Base-by-base conservation (phyloP, 2,329 filamentous ascomycete genomes). In the Phaeophleospora eucalypticola region DNA sequence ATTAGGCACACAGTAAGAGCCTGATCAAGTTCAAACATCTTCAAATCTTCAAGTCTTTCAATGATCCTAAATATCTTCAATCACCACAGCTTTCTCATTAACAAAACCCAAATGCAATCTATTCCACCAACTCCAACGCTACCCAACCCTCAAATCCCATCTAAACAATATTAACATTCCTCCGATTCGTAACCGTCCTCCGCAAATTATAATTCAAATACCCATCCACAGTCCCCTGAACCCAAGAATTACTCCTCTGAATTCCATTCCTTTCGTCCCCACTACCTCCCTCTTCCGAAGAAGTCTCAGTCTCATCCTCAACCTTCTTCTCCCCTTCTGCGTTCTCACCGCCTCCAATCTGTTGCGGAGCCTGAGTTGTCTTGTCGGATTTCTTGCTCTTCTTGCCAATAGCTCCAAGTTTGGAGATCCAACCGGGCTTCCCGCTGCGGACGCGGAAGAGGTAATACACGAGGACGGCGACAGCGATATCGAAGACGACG, bases 391-490 rank as follows among this genome's bases (percentile, higher is more conserved):
- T 54, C 39, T 51, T 51, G 24, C 35, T 21, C 43, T 48, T 49
- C 47, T 41, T 52, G 41, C 52, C 55, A 32, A 49, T 29, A 29
- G 24, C 6, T 7, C 7, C 12, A 12, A 29, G 24, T 12, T 29
- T 29, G 7, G 24, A 29, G 12, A 29, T 29, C 24, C 24, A 52
- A 15, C 49, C 50, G 24, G 56, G 56, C 39, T 50, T 46, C 34
- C 39, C 24, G 12, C 41, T 37, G 56, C 64, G 66, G 3, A 84
- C 80, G 12, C 82, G 68, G 58, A 82, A 79, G 16, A 81, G 54
- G 64, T 78, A 88, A 65, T 88, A 88, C 1, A 82, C 65, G 9
- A 72, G 52, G 2, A 86, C 69, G 0, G 83, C 81, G 2, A 75
- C 68, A 33, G 67, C 65, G 33, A 85, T 74, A 57, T 87, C 85